phyloP scores from a whole-genome alignment of 495 filamentous ascomycete species.

The Penicillium herquei region DNA sequence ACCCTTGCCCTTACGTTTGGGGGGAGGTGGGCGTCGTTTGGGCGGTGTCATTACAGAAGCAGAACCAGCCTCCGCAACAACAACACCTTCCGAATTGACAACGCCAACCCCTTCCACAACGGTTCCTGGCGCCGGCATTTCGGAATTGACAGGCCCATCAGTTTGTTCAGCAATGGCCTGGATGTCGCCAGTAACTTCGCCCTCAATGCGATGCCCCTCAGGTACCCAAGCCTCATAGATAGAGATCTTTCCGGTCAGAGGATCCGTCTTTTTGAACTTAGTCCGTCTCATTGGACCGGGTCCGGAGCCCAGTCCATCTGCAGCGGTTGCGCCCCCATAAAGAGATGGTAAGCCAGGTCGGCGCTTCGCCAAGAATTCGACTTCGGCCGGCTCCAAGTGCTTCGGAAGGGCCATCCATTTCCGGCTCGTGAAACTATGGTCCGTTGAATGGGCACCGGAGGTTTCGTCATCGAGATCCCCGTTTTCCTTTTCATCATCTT shows the following conservation, averaged over 20 bases:
- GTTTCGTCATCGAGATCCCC: conserved; percentile 43
- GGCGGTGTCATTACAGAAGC: conserved; percentile 43
- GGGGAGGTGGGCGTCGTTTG: conserved; percentile 67
- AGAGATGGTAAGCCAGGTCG: conserved; percentile 68
- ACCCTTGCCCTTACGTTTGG: conserved; percentile 71
- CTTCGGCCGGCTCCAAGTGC: conserved; percentile 69
- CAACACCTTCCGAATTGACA: conserved; percentile 59
- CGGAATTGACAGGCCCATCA: conserved; percentile 36
- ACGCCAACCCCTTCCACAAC: conserved; percentile 62
- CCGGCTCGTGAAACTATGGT: conserved; percentile 64
- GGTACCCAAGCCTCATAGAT: conserved; percentile 78
- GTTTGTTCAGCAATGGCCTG: conserved; percentile 32
- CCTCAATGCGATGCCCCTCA: conserved; percentile 78
- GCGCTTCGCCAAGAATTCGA: conserved; percentile 84
- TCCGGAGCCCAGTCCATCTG: conserved; percentile 40
- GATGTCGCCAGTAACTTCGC: conserved; percentile 66
- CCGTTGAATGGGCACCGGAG: conserved; percentile 29
- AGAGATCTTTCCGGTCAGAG: conserved; percentile 68
- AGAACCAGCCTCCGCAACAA: conserved; percentile 53
- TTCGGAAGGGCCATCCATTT: conserved; percentile 79
- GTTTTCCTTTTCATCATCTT: conserved; percentile 51
- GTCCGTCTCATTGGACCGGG: conserved; percentile 62
- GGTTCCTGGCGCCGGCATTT: conserved; percentile 54
- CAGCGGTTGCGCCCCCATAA: conserved; percentile 47
- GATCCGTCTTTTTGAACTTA: conserved; percentile 73